These are phyloP conservation scores for Suillus decipiens DNA, from an alignment of 768 basidiomycete genomes.

Conservation along the genomic window DNA sequence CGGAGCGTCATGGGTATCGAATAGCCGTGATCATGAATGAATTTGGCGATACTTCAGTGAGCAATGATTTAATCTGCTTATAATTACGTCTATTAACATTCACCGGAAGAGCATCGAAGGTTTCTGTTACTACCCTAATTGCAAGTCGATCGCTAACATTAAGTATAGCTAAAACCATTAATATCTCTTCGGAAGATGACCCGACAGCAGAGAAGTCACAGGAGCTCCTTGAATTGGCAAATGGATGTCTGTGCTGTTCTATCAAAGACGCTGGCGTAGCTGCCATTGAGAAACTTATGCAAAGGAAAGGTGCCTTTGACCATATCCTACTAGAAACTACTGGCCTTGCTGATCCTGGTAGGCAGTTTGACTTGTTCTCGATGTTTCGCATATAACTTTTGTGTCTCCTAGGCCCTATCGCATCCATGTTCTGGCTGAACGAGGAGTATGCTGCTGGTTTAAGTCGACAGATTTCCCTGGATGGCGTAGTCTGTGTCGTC, in stretches of 20 bases:
- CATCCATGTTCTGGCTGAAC: conserved; percentile 85
- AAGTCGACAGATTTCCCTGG: conserved; percentile 70
- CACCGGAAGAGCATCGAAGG: conserved; percentile 84
- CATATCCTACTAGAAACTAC: conserved; percentile 96
- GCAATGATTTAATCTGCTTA: conserved; percentile 26
- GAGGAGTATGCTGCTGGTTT: conserved; percentile 75
- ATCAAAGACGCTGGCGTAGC: conserved; percentile 93
- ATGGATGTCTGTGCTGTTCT: conserved; percentile 98
- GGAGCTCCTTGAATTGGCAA: conserved; percentile 89
- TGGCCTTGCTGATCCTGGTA: conserved; percentile 93
- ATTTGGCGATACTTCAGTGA: conserved; percentile 92
- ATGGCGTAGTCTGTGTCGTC: conserved; percentile 92
- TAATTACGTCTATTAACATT: conserved; percentile 15
- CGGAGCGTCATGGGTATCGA: conserved; percentile 89
- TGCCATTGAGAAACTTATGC: conserved; percentile 92
- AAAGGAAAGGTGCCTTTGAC: conserved; percentile 85
- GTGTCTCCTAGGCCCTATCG: conserved; percentile 66
- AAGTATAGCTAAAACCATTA: conserved; percentile 77
- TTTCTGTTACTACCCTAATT: conserved; percentile 32
- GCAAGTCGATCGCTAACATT: conserved; percentile 9
- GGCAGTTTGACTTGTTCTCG: conserved; percentile 10
- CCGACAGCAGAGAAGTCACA: conserved; percentile 67
- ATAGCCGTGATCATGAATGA: conserved; percentile 99
- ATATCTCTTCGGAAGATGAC: conserved; percentile 68
- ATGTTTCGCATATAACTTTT: background rate